Conservation (phyloP, 2,329 filamentous ascomycete genomes). For the Neofusicoccum cordaticola region DNA sequence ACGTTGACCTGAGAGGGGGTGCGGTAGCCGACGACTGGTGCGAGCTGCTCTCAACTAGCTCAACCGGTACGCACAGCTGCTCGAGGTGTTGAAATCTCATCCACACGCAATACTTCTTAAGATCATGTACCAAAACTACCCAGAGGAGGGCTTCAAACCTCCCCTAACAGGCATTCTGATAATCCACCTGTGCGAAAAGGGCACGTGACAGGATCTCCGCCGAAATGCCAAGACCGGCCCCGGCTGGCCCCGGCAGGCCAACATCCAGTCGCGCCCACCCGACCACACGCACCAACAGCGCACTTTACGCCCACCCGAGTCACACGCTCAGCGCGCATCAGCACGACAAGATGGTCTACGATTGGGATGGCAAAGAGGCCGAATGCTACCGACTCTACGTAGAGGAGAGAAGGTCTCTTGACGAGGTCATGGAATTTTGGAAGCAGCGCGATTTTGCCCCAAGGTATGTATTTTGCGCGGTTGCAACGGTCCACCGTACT, state of each 20-base stretch:
- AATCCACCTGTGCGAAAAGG: too few relatives aligned
- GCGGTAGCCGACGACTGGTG: too few relatives aligned
- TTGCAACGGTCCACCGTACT: conserved; percentile 13
- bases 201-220: not conserved
- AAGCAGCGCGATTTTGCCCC: conserved; percentile 66
- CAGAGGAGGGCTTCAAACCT: too few relatives aligned
- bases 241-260: not conserved
- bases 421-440: conserved; percentile 70
- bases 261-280: not conserved
- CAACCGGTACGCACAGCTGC: too few relatives aligned
- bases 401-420: conserved; percentile 67
- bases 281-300: conserved; percentile 3
- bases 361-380: conserved; percentile 63
- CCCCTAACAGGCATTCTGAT: too few relatives aligned
- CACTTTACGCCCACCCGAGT: not conserved
- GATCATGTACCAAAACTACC: too few relatives aligned
- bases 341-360: conserved; percentile 15
- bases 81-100: too few relatives aligned
- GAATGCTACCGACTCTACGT: conserved; percentile 73
- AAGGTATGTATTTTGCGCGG: conserved; percentile 49
- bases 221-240: not conserved
- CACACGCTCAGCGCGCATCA: not conserved
- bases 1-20: not conserved
- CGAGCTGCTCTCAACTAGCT: too few relatives aligned
- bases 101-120: too few relatives aligned